These are phyloP conservation scores for Pseudocercospora vitis DNA, from an alignment of 2,329 filamentous ascomycete species.

Conservation along the genomic window DNA sequence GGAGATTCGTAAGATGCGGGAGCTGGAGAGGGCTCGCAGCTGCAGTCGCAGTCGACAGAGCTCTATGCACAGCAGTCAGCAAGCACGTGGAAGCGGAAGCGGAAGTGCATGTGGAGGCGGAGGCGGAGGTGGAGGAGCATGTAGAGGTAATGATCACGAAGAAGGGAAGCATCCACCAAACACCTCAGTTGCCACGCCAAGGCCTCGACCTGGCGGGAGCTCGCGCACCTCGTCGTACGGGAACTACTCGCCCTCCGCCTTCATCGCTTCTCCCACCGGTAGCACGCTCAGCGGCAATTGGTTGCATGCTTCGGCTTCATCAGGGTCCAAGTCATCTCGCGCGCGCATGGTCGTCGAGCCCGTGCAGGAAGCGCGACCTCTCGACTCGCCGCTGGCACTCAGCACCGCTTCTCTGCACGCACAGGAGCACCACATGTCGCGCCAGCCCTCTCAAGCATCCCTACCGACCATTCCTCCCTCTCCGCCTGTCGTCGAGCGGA, in stretches of 20 bases:
- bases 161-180: too few relatives aligned
- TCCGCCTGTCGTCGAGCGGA: conserved; percentile 25
- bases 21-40: conserved; percentile 41
- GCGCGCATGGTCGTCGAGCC: conserved; percentile 44
- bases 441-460: conserved; percentile 29
- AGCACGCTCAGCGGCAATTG: conserved; percentile 54
- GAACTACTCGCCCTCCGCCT: conserved; percentile 64
- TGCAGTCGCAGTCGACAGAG: conserved; percentile 24
- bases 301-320: conserved; percentile 41
- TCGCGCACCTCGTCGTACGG: conserved; percentile 51
- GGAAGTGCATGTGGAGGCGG: background rate
- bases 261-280: conserved; percentile 65
- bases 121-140: too few relatives aligned
- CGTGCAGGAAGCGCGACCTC: conserved; percentile 37
- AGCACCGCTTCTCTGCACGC: conserved; percentile 26
- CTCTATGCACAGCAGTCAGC: too few relatives aligned
- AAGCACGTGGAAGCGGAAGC: conserved; percentile 17
- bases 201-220: conserved; percentile 11
- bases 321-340: conserved; percentile 43
- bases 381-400: conserved; percentile 38
- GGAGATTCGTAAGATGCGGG: conserved; percentile 71
- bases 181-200: too few relatives aligned
- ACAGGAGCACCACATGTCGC: conserved; percentile 27
- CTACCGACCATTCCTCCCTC: conserved; percentile 32
- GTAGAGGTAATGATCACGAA: too few relatives aligned